These are phyloP conservation scores for Colletotrichum sp. DNA, from an alignment of 2,329 filamentous ascomycete genomes.

Conservation along the genomic window DNA sequence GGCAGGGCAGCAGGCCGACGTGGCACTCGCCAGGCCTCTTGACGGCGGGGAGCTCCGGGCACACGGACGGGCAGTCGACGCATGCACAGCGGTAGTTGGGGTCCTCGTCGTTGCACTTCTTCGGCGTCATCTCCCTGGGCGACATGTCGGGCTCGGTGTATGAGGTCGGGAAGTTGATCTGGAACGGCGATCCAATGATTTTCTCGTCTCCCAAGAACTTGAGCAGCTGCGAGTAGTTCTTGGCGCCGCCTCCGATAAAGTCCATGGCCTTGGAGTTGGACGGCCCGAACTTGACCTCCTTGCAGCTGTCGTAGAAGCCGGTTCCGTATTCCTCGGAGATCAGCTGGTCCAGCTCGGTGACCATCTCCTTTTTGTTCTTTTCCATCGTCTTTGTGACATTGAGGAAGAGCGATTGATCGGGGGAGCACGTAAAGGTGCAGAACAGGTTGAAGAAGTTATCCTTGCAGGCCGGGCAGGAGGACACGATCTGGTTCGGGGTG, in stretches of 20 bases:
- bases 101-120: conserved; percentile 90
- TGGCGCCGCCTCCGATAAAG: conserved; percentile 93
- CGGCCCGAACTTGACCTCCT: conserved; percentile 97
- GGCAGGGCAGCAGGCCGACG: conserved; percentile 87
- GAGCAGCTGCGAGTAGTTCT: conserved; percentile 84
- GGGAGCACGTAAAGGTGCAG: conserved; percentile 97
- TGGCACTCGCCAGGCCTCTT: conserved; percentile 73
- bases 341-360: conserved; percentile 89
- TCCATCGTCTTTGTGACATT: conserved; percentile 81
- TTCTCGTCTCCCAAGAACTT: conserved; percentile 95
- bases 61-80: conserved; percentile 88
- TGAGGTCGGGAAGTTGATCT: conserved; percentile 86
- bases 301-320: conserved; percentile 96
- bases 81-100: conserved; percentile 89
- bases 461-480: conserved; percentile 94
- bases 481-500: conserved; percentile 86
- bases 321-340: conserved; percentile 83
- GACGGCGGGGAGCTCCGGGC: conserved; percentile 82
- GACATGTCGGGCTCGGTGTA: conserved; percentile 73
- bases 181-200: conserved; percentile 89
- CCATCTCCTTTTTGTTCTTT: conserved; percentile 62
- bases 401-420: conserved; percentile 92
- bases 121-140: conserved; percentile 73
- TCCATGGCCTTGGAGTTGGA: conserved; percentile 94
- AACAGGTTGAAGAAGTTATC: conserved; percentile 99